Conservation (phyloP, 2,329 filamentous ascomycete species). For the Aspergillus cejpii region DNA sequence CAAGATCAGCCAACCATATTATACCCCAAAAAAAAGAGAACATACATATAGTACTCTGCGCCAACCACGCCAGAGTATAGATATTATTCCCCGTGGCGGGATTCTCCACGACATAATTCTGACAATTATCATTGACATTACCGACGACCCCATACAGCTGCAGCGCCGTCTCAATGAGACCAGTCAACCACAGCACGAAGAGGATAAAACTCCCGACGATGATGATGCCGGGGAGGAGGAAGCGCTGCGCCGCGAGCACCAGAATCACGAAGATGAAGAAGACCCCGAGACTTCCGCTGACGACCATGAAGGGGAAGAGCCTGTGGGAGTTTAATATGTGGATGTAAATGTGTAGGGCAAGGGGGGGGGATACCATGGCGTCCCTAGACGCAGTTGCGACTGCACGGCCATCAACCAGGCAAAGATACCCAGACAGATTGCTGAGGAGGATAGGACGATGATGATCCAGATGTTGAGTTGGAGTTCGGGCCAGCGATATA, state of each 20-base stretch:
- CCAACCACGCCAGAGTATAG: constrained; percentile 56
- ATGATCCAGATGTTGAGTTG: constrained; percentile 61
- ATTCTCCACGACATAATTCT: constrained; percentile 49
- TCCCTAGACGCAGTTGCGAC: constrained; percentile 48
- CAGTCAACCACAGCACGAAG: constrained; percentile 55
- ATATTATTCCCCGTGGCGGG: constrained; percentile 44
- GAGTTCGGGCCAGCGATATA: constrained; percentile 59
- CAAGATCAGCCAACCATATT: not conserved
- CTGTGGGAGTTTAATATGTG: constrained; percentile 35
- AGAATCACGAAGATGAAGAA: constrained; percentile 55
- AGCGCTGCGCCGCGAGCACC: constrained; percentile 49
- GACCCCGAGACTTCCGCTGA: constrained; percentile 51
- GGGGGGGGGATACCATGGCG: constrained; percentile 49
- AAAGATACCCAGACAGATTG: constrained; percentile 54
- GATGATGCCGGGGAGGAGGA: constrained; percentile 54
- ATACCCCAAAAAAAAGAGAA: constrained; percentile 8
- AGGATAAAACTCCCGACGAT: constrained; percentile 56
- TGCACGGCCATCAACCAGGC: constrained; percentile 56
- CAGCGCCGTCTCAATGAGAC: constrained; percentile 56
- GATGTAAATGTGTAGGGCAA: not conserved
- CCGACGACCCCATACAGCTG: constrained; percentile 53
- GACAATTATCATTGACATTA: constrained; percentile 55
- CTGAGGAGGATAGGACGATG: constrained; percentile 53
- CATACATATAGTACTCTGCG: constrained; percentile 57
- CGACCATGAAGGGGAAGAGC: constrained; percentile 60